A percentile compares a stretch with the other conserved stretches of the same genome.
Conservation (phyloP, 305 asterid species). For the Ilex paraguariensis region DNA sequence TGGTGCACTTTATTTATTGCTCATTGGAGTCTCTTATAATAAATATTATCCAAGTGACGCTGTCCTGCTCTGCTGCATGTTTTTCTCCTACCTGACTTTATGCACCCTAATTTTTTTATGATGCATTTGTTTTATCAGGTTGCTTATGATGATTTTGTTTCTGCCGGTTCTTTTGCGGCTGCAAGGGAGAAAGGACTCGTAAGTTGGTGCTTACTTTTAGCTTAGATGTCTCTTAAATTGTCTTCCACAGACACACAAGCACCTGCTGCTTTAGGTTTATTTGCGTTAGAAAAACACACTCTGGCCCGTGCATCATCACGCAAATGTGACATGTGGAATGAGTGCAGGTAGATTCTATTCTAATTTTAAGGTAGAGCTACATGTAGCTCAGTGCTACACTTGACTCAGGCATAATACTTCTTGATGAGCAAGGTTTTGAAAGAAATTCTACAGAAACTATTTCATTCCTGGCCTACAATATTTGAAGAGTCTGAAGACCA, state of each 20-base stretch:
- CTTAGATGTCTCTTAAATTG: not conserved
- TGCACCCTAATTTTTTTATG: not conserved
- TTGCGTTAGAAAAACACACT: not conserved
- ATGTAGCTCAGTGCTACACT: not conserved
- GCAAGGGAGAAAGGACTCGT: slow-evolving; percentile 98
- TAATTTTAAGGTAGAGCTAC: not conserved
- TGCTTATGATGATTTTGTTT: slow-evolving; percentile 83
- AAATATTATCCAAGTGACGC: not conserved
- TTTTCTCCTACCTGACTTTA: not conserved
- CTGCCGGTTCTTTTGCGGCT: slow-evolving; percentile 86
- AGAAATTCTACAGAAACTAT: not conserved
- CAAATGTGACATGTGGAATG: not conserved
- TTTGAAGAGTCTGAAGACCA: not conserved
- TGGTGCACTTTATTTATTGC: not conserved
- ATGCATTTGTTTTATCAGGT: slow-evolving; percentile 42
- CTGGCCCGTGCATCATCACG: not conserved
- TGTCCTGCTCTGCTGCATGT: not conserved
- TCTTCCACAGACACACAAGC: no score
- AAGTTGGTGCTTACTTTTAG: slow-evolving; percentile 28
- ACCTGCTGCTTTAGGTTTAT: not conserved
- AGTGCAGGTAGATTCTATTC: not conserved
- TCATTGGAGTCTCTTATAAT: not conserved
- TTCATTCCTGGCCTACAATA: not conserved
- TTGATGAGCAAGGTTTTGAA: not conserved
- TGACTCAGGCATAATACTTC: not conserved